Conservation (phyloP, 257 asterid species). For the Fraxinus pennsylvanica region DNA sequence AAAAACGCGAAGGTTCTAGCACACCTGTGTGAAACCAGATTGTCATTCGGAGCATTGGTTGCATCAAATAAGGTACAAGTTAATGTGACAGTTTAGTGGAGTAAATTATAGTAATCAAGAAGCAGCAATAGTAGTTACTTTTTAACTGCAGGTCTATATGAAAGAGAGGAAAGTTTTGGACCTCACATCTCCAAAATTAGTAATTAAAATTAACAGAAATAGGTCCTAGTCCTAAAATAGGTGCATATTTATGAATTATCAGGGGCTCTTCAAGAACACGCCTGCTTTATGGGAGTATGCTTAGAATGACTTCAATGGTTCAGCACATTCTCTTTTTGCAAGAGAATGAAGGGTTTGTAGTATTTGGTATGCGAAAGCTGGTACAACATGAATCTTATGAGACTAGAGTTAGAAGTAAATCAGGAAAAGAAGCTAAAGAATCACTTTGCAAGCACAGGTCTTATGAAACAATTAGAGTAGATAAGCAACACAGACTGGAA, state of each 20-base stretch:
- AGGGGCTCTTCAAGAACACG: neutral
- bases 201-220: too few species aligned
- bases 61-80: constrained; percentile 4
- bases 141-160: neutral
- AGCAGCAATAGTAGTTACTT: neutral
- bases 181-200: neutral
- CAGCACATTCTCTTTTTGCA: neutral
- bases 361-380: neutral
- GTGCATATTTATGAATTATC: neutral
- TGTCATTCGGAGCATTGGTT: neutral
- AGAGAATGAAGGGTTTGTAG: too few species aligned
- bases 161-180: neutral
- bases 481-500: too few species aligned
- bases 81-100: neutral
- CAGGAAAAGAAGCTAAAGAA: neutral
- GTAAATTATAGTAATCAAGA: neutral
- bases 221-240: neutral
- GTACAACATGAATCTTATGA: neutral
- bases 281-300: neutral
- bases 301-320: too few species aligned
- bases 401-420: neutral
- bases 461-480: too few species aligned
- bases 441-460: neutral
- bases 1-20: constrained; percentile 91
- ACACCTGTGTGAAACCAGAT: constrained; percentile 51